Evolutionary conservation across 805 yeast species (phyloP).

Genomic region (Wickerhamiella azymoides): DNA sequence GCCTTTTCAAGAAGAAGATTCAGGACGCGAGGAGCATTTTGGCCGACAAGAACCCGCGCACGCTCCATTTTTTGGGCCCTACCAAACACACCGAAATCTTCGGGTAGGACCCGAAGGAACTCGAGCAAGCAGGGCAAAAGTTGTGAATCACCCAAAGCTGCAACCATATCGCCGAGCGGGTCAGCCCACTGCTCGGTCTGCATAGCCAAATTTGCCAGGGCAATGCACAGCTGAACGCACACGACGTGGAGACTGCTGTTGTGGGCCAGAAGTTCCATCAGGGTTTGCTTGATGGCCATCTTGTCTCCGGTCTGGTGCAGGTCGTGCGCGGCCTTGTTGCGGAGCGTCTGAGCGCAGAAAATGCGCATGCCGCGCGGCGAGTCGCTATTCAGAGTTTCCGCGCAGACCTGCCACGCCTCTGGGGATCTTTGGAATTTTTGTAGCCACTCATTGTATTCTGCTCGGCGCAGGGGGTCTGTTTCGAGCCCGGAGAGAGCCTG

Average conservation of each 20-base stretch:
- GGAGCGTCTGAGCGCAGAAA: constrained; percentile 82
- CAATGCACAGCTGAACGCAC: constrained; percentile 69
- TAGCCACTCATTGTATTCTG: constrained; percentile 39
- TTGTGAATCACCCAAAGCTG: constrained; percentile 27
- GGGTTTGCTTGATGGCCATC: constrained; percentile 48
- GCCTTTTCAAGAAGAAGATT: constrained; percentile 35
- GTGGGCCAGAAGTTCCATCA: constrained; percentile 43
- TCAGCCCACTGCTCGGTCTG: constrained; percentile 62
- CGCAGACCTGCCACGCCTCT: constrained; percentile 62
- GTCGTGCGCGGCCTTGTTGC: constrained; percentile 77
- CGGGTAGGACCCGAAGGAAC: constrained; percentile 78
- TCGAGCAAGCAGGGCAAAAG: constrained; percentile 41
- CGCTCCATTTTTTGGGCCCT: constrained; percentile 34
- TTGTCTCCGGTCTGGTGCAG: constrained; percentile 57
- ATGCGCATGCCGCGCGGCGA: constrained; percentile 41
- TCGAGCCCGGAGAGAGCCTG: constrained; percentile 19
- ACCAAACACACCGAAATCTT: constrained; percentile 46
- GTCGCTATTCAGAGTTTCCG: constrained; percentile 33
- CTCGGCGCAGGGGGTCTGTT: constrained; percentile 17
- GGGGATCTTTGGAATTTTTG: constrained; percentile 63
- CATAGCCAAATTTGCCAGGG: constrained; percentile 68
- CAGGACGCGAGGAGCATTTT: constrained; percentile 57
- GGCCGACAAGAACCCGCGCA: constrained; percentile 45
- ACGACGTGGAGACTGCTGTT: constrained; percentile 40
- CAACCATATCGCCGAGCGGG: constrained; percentile 57